Conservation (phyloP, 2,329 filamentous ascomycete genomes). For the Aspergillus fructus region DNA sequence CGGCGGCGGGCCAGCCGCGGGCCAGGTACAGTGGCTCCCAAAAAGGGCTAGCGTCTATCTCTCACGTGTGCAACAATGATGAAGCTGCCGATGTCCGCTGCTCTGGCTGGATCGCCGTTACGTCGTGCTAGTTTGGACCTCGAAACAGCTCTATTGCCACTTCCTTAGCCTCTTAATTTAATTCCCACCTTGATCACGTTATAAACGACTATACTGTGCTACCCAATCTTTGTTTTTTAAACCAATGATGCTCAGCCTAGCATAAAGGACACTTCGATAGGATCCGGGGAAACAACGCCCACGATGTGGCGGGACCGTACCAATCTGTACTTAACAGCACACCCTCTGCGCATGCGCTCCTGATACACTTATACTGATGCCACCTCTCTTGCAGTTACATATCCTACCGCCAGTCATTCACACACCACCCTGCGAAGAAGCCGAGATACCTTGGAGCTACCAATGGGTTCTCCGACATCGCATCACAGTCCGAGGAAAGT, state of each 20-base stretch:
- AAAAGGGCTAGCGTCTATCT: conserved; percentile 16
- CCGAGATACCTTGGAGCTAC: conserved; percentile 63
- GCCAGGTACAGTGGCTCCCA: conserved; percentile 8
- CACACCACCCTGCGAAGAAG: conserved; percentile 89
- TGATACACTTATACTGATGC: conserved; percentile 11
- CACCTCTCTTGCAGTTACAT: conserved; percentile 68
- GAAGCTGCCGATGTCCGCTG: conserved; percentile 11
- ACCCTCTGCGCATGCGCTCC: not conserved
- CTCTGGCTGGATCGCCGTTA: not conserved
- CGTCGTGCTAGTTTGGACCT: not conserved
- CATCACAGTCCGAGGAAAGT: conserved; percentile 63
- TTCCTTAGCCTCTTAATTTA: not conserved
- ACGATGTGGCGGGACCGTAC: conserved; percentile 99
- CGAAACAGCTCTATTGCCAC: conserved; percentile 1
- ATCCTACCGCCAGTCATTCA: conserved; percentile 97
- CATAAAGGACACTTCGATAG: conserved; percentile 18
- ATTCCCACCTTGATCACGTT: not conserved
- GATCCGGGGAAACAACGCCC: conserved; percentile 36
- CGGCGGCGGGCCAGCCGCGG: not conserved
- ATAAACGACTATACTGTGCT: not conserved
- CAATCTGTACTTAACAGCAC: conserved; percentile 68
- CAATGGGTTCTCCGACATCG: conserved; percentile 62
- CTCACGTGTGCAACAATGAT: conserved; percentile 21
- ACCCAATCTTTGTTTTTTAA: not conserved
- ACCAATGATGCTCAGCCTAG: conserved; percentile 18